These are phyloP conservation scores for Venturia oleaginea DNA, from an alignment of 2,329 filamentous ascomycete species.

Conservation along the genomic window DNA sequence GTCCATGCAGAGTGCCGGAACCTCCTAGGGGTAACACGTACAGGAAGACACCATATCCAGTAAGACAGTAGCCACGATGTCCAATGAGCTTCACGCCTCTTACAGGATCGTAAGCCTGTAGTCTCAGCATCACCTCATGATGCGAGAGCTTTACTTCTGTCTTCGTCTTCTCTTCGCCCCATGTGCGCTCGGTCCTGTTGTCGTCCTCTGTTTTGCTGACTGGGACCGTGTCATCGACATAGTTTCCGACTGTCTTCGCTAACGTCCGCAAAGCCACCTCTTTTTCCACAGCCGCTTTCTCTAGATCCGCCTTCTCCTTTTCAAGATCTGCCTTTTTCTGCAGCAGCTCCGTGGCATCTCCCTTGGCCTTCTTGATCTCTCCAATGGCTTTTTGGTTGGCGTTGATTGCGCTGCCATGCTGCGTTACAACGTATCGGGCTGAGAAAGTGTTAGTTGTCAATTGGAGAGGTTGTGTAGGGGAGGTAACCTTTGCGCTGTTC, in stretches of 20 bases:
- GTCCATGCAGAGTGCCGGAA: background rate
- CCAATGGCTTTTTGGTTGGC: constrained; percentile 83
- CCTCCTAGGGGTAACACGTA: constrained; percentile 44
- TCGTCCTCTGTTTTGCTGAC: constrained; percentile 81
- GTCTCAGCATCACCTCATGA: constrained; percentile 80
- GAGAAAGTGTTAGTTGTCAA: background rate
- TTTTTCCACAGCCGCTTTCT: constrained; percentile 67
- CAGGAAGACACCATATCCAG: constrained; percentile 73
- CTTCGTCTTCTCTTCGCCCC: constrained; percentile 66
- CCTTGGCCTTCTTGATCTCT: constrained; percentile 88
- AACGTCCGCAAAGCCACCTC: constrained; percentile 65
- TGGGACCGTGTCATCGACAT: constrained; percentile 82
- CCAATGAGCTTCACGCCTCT: constrained; percentile 90
- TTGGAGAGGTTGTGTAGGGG: background rate
- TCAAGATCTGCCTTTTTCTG: constrained; percentile 69
- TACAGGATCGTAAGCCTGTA: constrained; percentile 89
- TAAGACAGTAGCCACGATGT: constrained; percentile 88
- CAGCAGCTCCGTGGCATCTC: constrained; percentile 73
- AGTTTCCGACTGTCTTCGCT: constrained; percentile 77
- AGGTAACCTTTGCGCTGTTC: constrained; percentile 57
- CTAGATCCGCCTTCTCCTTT: constrained; percentile 71
- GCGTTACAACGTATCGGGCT: constrained; percentile 69
- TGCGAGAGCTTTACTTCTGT: constrained; percentile 88
- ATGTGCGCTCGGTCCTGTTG: constrained; percentile 68
- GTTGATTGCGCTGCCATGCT: constrained; percentile 80